Base-by-base conservation (phyloP, 805 yeast species). In the Barnettozyma sucrosica region DNA sequence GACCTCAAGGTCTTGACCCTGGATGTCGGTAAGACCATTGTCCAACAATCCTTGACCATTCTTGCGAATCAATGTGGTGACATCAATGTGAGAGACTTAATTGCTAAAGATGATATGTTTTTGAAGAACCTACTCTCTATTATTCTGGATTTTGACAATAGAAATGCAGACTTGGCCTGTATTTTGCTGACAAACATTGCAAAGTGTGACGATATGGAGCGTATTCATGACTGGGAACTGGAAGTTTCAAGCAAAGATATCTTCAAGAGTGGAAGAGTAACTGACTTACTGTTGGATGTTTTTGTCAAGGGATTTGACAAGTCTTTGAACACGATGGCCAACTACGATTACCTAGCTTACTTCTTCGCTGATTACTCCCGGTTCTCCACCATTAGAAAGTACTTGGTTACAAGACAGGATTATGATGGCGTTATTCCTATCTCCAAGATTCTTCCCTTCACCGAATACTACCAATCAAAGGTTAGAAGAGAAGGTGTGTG, bases 401-500 rank as follows among this genome's bases (percentile, higher is more conserved):
- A 89, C 65, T 88, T 89, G 58, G 77, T 83, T 40, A 76, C 83
- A 2, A 72, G 75, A 55, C 95, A 86, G 67, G 73, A 62, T 5
- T 88, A 88, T 60, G 96, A 89, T 61, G 70, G 66, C 18, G 83
- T 86, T 18, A 81, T 85, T 16, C 96, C 96, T 32, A 66, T 89
- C 20, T 80, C 89, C n/a, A 88, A 88, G 62, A 66, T 89, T 24
- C 70, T 87, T 50, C 93, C 81, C 0, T 89, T 89, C 67, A 85
- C 97, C 5, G 90, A 87, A 61, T 79, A 81, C 58, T 85, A 81
- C 55, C 90, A 85, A 59, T 74, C 87, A 13, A 80, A 79, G 57
- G 79, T 80, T 23, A 81, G 98, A 68, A 77, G 98, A 66, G 90
- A 85, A 62, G 97, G 96, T 60, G 90, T 88, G 34, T 95, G 95